These are phyloP conservation scores for Candida gorgasii DNA, from an alignment of 805 yeast genomes.

Conservation along the genomic window DNA sequence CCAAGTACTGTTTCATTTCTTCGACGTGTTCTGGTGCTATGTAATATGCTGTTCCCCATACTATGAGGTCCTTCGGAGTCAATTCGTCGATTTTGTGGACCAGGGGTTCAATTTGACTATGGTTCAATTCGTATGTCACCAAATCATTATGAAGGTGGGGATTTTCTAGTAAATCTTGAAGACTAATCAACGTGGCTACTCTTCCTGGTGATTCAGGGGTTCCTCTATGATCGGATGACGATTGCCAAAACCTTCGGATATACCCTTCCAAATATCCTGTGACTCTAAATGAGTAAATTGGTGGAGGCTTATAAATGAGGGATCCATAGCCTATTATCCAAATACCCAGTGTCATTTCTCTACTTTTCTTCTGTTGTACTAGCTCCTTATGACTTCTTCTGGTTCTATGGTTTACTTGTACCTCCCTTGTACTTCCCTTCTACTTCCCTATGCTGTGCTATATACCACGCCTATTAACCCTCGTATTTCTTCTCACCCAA, in stretches of 20 bases:
- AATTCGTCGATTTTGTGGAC: conserved; percentile 21
- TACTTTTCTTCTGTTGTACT: too few relatives aligned
- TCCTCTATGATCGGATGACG: conserved; percentile 87
- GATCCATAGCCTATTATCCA: conserved; percentile 95
- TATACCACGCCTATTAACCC: too few relatives aligned
- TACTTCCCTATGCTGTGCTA: too few relatives aligned
- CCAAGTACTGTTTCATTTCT: conserved; percentile 68
- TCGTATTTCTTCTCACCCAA: not conserved
- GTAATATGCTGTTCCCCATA: conserved; percentile 84
- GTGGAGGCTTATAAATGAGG: conserved; percentile 87
- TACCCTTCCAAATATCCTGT: conserved; percentile 78
- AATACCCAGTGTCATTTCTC: conserved; percentile 32
- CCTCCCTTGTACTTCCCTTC: too few relatives aligned
- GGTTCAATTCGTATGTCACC: conserved; percentile 29
- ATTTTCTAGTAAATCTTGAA: conserved; percentile 50
- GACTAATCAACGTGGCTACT: conserved; percentile 77
- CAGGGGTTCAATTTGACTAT: not conserved
- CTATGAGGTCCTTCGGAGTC: conserved; percentile 46
- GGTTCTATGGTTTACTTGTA: too few relatives aligned
- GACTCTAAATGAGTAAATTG: conserved; percentile 57
- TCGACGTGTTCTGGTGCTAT: conserved; percentile 64
- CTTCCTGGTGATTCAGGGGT: conserved; percentile 86
- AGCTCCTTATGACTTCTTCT: too few relatives aligned
- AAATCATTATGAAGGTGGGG: conserved; percentile 45
- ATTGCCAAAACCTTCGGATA: conserved; percentile 87